Percentiles rank a stretch among this genome's conserved stretches.
Conservation (phyloP, 208 protist genomes). For the Leishmania turanica region DNA sequence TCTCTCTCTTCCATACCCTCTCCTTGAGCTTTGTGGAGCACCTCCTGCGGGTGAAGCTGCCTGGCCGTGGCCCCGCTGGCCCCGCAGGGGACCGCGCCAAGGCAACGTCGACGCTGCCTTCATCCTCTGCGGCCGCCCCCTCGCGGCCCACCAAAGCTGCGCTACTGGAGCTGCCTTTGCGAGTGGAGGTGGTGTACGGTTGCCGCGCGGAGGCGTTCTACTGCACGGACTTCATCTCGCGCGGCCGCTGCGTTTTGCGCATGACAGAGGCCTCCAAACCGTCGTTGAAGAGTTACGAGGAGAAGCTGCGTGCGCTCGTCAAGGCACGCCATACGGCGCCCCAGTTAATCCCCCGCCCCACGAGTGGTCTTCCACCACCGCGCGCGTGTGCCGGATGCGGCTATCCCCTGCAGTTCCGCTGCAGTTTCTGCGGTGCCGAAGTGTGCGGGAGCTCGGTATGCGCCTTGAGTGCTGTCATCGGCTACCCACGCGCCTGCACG, state of each 20-base stretch:
- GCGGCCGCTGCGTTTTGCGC: slow-evolving; percentile 47
- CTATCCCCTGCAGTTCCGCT: slow-evolving; percentile 48
- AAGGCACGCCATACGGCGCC: slow-evolving; percentile 22
- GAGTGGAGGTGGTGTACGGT: slow-evolving; percentile 84
- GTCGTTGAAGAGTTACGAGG: slow-evolving; percentile 59
- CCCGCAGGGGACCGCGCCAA: background rate
- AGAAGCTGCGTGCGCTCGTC: slow-evolving; percentile 61
- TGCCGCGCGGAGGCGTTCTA: slow-evolving; percentile 71
- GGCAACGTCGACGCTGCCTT: background rate
- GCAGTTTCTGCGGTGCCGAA: slow-evolving; percentile 75
- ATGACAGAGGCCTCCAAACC: slow-evolving; percentile 49
- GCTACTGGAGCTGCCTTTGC: slow-evolving; percentile 34
- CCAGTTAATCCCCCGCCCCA: slow-evolving; percentile 40
- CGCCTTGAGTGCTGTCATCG: slow-evolving; percentile 34
- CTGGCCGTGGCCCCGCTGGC: background rate
- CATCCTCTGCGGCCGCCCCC: background rate
- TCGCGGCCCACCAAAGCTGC: slow-evolving; percentile 2
- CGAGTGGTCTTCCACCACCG: slow-evolving; percentile 15
- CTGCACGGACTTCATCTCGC: slow-evolving; percentile 77
- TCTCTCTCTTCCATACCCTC: slow-evolving; percentile 56
- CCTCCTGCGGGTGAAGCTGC: slow-evolving; percentile 52
- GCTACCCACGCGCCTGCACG: slow-evolving; percentile 71
- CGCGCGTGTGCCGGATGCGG: slow-evolving; percentile 55
- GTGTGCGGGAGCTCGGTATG: slow-evolving; percentile 64
- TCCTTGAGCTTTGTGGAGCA: slow-evolving; percentile 77